A percentile compares a stretch with the other conserved stretches of the same genome.
These are phyloP conservation scores for Aspergillus chevalieri DNA, from an alignment of 2,329 filamentous ascomycete species.

Conservation along the genomic window DNA sequence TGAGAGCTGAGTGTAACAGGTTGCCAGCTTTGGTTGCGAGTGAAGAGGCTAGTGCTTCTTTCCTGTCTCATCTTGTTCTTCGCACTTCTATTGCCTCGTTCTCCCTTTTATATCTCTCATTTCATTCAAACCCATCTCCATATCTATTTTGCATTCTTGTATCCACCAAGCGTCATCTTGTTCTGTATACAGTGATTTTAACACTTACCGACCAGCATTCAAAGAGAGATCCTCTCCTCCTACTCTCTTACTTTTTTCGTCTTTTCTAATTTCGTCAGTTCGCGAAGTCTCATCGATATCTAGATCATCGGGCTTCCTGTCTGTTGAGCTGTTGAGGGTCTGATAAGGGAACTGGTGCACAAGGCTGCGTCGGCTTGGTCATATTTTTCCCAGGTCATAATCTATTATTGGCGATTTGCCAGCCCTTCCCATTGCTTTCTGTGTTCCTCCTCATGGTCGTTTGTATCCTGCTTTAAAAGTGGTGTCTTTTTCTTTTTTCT, in stretches of 20 bases:
- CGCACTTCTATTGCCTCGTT: no score
- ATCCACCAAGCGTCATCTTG: slow-evolving; percentile 24
- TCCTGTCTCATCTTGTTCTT: no score
- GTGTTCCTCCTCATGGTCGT: slow-evolving; percentile 12
- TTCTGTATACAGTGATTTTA: slow-evolving; percentile 30
- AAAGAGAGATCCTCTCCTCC: slow-evolving; percentile 12
- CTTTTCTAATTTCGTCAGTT: slow-evolving; percentile 20
- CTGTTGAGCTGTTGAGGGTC: slow-evolving; percentile 4
- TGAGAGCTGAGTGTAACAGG: no score
- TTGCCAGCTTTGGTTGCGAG: no score
- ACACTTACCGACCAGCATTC: slow-evolving; percentile 19
- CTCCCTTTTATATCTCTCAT: no score
- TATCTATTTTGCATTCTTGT: slow-evolving; percentile 11
- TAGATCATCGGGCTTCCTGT: slow-evolving; percentile 14
- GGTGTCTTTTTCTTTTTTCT: slow-evolving; percentile 16
- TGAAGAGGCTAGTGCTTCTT: no score
- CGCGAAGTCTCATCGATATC: slow-evolving; percentile 18
- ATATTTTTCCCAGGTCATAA: slow-evolving; percentile 11
- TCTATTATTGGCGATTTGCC: slow-evolving; percentile 11
- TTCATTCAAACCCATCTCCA: no score
- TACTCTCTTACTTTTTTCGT: no score
- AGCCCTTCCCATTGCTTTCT: slow-evolving; percentile 11
- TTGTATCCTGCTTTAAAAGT: slow-evolving; percentile 22
- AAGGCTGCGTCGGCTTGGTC: slow-evolving; percentile 2
- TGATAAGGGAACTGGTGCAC: slow-evolving; percentile 4